Evolutionary conservation across 2,329 filamentous ascomycete species (phyloP).

Genomic region (Calycina herbarum): DNA sequence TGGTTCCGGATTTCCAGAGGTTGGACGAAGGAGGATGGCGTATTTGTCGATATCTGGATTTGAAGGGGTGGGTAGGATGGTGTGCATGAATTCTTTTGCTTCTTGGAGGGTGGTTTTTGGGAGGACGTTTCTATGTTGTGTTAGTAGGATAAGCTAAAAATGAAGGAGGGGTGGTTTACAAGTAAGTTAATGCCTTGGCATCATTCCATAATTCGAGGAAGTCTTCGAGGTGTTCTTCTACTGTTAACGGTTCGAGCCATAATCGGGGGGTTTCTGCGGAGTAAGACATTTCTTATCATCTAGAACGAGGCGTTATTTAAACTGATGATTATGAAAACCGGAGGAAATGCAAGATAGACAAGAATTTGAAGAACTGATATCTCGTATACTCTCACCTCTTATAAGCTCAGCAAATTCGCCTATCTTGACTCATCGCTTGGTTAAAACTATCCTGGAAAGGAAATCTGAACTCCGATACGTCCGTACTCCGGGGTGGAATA

Average conservation of each 20-base stretch:
- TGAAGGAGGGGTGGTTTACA: conserved; percentile 15
- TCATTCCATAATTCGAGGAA: conserved; percentile 28
- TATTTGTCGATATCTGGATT: conserved; percentile 27
- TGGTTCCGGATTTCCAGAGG: not conserved
- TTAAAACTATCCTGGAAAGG: no score
- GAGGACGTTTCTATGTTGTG: conserved; percentile 3
- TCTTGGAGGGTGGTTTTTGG: conserved; percentile 14
- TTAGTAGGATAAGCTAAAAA: not conserved
- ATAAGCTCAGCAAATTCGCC: no score
- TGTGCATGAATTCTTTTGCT: conserved; percentile 14
- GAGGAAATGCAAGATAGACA: no score
- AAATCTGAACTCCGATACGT: no score
- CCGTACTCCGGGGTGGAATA: no score
- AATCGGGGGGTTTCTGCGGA: conserved; percentile 17
- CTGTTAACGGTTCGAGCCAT: conserved; percentile 20
- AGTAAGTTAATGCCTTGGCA: conserved; percentile 20
- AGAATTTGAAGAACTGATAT: no score
- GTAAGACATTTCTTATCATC: not conserved
- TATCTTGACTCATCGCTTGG: no score
- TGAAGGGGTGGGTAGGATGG: conserved; percentile 13
- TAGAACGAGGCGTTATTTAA: no score
- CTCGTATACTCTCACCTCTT: no score
- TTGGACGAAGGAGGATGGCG: conserved; percentile 18
- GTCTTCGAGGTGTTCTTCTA: conserved; percentile 25
- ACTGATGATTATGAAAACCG: no score